Evolutionary conservation across 768 basidiomycete genomes (phyloP), one percentile per base, ranked within the genome.

Genomic region (Suillus fuscotomentosus): DNA sequence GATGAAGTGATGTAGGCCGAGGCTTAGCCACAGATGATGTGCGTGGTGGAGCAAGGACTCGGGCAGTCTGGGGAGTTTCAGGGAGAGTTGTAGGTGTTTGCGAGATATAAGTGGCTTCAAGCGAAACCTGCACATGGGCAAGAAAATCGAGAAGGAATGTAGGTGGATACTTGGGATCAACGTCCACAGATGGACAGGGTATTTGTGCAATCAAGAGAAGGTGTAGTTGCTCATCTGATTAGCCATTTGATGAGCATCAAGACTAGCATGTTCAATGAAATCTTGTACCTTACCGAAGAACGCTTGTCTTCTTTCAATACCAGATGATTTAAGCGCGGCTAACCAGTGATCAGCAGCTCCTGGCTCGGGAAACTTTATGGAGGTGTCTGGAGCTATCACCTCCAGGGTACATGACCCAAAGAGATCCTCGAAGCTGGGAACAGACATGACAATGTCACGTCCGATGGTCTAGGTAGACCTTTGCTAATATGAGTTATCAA

Each of bases 61-160:
- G 50, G 50, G 67, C 31, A 31, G 27, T 76, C 41, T 78, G 74
- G 11, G 78, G 78, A n/a, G 75, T 70, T 20, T 77, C 81, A 47
- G 73, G 77, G 56, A 65, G 74, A 42, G 71, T 70, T 36, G 67
- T 72, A 22, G 79, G 82, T 14, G 79, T 73, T 43, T 83, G 79
- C 2, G 90, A 84, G 56, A 92, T 90, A 71, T 94, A 96, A 3
- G 87, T 87, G 2, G 92, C 91, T 63, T 94, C 93, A 54, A 94
- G 82, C 8, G 92, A 87, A 17, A 94, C 80, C 76, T 95, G 90
- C 8, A 90, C 75, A 73, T 89, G 89, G 3, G 86, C 76, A 48
- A 94, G 79, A 70, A 91, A 86, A 7, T 84, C 75, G 8, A 91
- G 78, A 36, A 93, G 77, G 22, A 51, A 63, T 51, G 71, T 67